These are phyloP conservation scores for Trichoderma polysporum DNA, from an alignment of 2,329 filamentous ascomycete genomes.

Conservation along the genomic window DNA sequence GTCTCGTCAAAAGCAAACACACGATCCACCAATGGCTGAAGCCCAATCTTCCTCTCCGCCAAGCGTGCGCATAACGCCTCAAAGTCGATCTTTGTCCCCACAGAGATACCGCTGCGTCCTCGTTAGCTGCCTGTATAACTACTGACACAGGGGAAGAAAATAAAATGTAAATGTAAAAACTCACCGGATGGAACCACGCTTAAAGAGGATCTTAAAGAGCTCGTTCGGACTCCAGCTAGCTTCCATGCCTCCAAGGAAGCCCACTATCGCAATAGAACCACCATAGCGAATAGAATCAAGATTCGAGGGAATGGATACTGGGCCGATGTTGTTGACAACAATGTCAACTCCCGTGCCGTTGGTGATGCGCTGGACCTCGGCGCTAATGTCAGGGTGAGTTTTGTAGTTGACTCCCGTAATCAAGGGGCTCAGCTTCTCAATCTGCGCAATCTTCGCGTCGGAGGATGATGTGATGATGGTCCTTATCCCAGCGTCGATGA, in stretches of 20 bases:
- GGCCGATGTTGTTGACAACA: not conserved
- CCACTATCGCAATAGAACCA: not conserved
- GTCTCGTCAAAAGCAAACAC: not conserved
- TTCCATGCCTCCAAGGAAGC: not conserved
- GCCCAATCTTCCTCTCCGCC: not conserved
- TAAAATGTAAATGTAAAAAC: no score
- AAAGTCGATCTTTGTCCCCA: not conserved
- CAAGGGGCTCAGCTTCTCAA: not conserved
- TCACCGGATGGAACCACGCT: not conserved
- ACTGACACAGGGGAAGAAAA: no score
- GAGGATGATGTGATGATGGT: conserved; percentile 1
- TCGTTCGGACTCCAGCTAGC: not conserved
- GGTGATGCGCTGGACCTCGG: not conserved
- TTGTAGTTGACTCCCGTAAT: not conserved
- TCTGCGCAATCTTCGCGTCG: not conserved
- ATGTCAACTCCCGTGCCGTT: not conserved
- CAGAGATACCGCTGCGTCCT: not conserved
- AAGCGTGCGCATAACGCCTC: not conserved
- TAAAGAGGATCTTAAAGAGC: not conserved
- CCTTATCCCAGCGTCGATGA: not conserved
- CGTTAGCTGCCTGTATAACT: not conserved
- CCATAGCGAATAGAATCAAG: not conserved
- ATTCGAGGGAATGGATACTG: not conserved
- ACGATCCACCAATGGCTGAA: not conserved
- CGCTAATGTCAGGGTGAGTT: not conserved